Conservation (phyloP, 495 filamentous ascomycete species). For the Xylaria castorea region DNA sequence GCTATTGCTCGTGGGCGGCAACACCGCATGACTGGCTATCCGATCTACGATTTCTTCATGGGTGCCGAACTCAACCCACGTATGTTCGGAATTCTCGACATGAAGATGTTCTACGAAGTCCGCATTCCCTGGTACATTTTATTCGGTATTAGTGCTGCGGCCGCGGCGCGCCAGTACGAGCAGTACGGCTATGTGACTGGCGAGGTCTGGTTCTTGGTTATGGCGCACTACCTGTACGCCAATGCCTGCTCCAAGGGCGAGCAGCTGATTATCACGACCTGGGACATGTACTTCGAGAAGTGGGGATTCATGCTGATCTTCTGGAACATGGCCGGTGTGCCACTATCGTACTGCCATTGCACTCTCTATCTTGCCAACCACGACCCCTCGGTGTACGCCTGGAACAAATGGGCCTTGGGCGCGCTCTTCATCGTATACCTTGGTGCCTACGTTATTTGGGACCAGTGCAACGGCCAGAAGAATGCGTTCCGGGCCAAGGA, state of each 20-base stretch:
- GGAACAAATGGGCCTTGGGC: constrained; percentile 70
- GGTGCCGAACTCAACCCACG: constrained; percentile 96
- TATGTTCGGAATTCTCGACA: constrained; percentile 90
- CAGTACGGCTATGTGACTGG: constrained; percentile 88
- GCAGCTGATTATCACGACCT: constrained; percentile 91
- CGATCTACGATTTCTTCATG: constrained; percentile 99
- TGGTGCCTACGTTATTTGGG: constrained; percentile 91
- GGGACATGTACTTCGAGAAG: constrained; percentile 99
- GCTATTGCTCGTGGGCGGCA: constrained; percentile 78
- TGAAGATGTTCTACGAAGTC: constrained; percentile 99
- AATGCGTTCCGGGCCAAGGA: constrained; percentile 88
- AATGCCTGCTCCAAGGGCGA: constrained; percentile 97
- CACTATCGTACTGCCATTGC: constrained; percentile 96
- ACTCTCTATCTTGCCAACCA: constrained; percentile 93
- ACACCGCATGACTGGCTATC: constrained; percentile 91
- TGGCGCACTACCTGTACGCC: constrained; percentile 96
- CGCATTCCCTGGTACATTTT: constrained; percentile 97
- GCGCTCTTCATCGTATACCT: constrained; percentile 76
- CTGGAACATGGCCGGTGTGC: constrained; percentile 98
- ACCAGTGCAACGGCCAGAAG: constrained; percentile 91
- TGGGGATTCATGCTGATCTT: constrained; percentile 99
- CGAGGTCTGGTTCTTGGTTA: constrained; percentile 84
- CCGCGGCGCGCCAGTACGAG: constrained; percentile 88
- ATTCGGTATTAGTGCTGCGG: constrained; percentile 75
- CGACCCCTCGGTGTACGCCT: constrained; percentile 79